Conservation (phyloP, 768 basidiomycete species). For the Calocera viscosa region DNA sequence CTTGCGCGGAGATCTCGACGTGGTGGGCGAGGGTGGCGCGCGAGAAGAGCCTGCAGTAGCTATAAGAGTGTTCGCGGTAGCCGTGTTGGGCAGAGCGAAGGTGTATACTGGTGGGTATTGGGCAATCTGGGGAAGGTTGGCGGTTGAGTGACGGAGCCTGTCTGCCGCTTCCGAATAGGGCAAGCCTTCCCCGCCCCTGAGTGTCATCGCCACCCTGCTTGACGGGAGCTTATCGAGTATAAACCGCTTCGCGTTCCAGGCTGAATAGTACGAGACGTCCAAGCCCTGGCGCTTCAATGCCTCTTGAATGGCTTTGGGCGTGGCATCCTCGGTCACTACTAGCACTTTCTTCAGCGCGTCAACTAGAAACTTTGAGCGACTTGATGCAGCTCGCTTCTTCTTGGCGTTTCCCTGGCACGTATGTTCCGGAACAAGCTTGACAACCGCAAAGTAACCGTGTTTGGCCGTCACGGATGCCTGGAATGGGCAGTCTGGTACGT, state of each 20-base stretch:
- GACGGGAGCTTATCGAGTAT: neutral
- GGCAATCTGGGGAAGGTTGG: neutral
- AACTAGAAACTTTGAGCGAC: neutral
- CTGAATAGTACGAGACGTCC: neutral
- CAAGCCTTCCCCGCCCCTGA: neutral
- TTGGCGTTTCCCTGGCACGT: neutral
- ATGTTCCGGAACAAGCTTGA: neutral
- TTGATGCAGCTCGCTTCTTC: neutral
- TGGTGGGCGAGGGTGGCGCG: neutral
- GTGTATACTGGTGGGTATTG: neutral
- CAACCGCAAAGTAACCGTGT: neutral
- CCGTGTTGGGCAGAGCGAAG: neutral
- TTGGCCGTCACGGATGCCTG: neutral
- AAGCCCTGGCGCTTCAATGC: neutral
- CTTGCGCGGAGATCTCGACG: neutral
- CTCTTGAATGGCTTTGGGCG: neutral
- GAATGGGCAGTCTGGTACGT: neutral
- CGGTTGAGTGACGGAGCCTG: neutral
- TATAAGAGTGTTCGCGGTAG: neutral
- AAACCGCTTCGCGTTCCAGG: neutral
- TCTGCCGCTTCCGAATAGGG: neutral
- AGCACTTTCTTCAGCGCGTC: neutral
- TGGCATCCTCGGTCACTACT: neutral
- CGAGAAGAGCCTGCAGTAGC: neutral
- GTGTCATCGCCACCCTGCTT: too few species aligned